phyloP scores from a whole-genome alignment of 192 early-diverging fungal genomes.

The Chytriomyces sp. region DNA sequence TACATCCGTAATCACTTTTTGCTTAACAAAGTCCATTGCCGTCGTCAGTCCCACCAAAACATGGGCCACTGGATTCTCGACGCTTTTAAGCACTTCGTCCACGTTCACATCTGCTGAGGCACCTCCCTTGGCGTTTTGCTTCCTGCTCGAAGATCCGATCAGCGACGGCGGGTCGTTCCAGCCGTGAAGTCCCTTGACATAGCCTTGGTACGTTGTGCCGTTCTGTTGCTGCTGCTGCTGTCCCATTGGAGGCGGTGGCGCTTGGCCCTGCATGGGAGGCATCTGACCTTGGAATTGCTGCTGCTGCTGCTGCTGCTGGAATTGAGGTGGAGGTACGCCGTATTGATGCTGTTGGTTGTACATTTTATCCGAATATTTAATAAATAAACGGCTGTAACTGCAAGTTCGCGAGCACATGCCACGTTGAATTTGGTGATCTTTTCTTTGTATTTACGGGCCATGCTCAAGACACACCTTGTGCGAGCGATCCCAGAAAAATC shows the following conservation, averaged over 20 bases:
- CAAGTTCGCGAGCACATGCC: no score
- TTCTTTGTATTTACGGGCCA: no score
- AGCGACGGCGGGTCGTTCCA: constrained; percentile 45
- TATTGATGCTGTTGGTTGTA: background rate
- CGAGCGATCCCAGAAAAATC: no score
- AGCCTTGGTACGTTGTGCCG: constrained; percentile 41
- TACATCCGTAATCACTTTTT: constrained; percentile 29
- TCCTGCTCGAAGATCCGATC: constrained; percentile 33
- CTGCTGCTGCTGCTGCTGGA: constrained; percentile 3
- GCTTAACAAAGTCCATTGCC: constrained; percentile 45
- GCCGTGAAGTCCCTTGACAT: constrained; percentile 44
- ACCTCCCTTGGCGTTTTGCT: background rate
- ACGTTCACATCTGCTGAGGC: constrained; percentile 17
- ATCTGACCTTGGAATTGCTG: background rate
- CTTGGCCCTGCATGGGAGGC: background rate
- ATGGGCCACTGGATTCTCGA: constrained; percentile 34
- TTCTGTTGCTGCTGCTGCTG: constrained; percentile 6
- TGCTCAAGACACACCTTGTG: no score
- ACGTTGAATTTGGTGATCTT: no score
- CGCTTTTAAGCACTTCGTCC: constrained; percentile 34
- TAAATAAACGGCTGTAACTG: no score
- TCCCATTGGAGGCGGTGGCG: background rate
- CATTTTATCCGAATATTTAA: background rate
- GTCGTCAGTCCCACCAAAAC: constrained; percentile 34
- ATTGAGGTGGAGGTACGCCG: background rate